phyloP scores from a whole-genome alignment of 805 yeast species.

The Candida golubevii region DNA sequence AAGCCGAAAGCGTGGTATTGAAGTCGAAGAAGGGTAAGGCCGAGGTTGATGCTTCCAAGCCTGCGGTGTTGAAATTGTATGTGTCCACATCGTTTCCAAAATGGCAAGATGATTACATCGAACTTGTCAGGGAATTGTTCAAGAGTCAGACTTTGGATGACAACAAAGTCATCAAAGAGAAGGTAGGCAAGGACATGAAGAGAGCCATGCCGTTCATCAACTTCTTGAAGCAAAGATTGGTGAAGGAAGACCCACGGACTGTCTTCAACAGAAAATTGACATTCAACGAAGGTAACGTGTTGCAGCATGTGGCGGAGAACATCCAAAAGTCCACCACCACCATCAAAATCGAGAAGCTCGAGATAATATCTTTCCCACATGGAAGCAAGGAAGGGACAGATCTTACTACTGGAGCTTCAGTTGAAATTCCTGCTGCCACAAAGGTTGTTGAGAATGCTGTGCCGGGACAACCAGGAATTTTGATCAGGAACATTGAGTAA shows the following conservation, averaged over 20 bases:
- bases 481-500: slow-evolving; percentile 53
- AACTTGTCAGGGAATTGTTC: slow-evolving; percentile 70
- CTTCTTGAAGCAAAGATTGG: slow-evolving; percentile 74
- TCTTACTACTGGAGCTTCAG: slow-evolving; percentile 63
- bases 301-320: slow-evolving; percentile 51
- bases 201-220: slow-evolving; percentile 97
- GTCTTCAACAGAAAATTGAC: slow-evolving; percentile 88
- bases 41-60: slow-evolving; percentile 70
- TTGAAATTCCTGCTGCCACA: slow-evolving; percentile 57
- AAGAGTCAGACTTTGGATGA: slow-evolving; percentile 61
- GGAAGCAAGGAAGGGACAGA: slow-evolving; percentile 64
- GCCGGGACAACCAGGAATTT: slow-evolving; percentile 91
- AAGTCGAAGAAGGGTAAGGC: slow-evolving; percentile 80
- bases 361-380: slow-evolving; percentile 57
- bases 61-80: slow-evolving; percentile 68
- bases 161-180: slow-evolving; percentile 57
- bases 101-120: slow-evolving; percentile 59
- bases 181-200: slow-evolving; percentile 86
- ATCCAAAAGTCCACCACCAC: slow-evolving; percentile 64
- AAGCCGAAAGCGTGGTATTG: slow-evolving; percentile 80
- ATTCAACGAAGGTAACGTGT: slow-evolving; percentile 70
- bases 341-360: slow-evolving; percentile 48
- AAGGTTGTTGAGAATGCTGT: slow-evolving; percentile 78
- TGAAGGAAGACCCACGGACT: slow-evolving; percentile 61
- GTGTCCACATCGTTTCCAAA: slow-evolving; percentile 77